Evolutionary conservation across 1,284 basidiomycete species (phyloP).

Genomic region (Microbotryum violaceum): DNA sequence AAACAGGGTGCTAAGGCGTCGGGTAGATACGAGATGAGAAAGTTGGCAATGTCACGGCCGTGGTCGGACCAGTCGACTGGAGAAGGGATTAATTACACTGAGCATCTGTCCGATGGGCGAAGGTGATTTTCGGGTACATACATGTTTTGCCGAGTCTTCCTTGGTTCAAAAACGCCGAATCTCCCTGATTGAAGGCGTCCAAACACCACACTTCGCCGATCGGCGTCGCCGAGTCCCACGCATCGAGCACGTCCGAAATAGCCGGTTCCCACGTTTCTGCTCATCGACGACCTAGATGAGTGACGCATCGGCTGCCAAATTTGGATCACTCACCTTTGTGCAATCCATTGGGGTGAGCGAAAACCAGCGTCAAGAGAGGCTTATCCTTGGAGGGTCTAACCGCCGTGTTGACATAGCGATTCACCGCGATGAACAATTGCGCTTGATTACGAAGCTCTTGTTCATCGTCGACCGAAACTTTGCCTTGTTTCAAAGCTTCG

Average conservation of each 20-base stretch:
- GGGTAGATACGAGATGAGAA: constrained; percentile 55
- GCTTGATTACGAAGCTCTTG: constrained; percentile 13
- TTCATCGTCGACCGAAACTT: not conserved
- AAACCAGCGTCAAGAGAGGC: constrained; percentile 54
- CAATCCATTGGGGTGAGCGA: constrained; percentile 73
- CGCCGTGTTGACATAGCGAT: constrained; percentile 10
- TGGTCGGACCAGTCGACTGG: constrained; percentile 63
- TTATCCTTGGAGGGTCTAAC: not conserved
- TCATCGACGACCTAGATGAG: not conserved
- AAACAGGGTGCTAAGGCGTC: constrained; percentile 1
- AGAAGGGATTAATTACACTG: not conserved
- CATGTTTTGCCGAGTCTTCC: constrained; percentile 51
- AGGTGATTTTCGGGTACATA: constrained; percentile 40
- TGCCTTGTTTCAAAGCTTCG: constrained; percentile 2
- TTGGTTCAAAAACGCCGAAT: constrained; percentile 59
- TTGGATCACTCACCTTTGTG: constrained; percentile 54
- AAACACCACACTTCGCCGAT: constrained; percentile 72
- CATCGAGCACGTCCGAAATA: constrained; percentile 46
- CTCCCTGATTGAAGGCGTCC: constrained; percentile 70
- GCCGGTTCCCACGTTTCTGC: constrained; percentile 60
- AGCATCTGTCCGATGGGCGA: not conserved
- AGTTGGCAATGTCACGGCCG: constrained; percentile 61
- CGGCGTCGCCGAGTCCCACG: constrained; percentile 13
- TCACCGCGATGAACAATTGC: constrained; percentile 21
- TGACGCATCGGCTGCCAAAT: not conserved